Percentiles rank a stretch among this genome's conserved stretches.
phyloP scores from a whole-genome alignment of 768 basidiomycete species.

The Strobilomyces confusus region DNA sequence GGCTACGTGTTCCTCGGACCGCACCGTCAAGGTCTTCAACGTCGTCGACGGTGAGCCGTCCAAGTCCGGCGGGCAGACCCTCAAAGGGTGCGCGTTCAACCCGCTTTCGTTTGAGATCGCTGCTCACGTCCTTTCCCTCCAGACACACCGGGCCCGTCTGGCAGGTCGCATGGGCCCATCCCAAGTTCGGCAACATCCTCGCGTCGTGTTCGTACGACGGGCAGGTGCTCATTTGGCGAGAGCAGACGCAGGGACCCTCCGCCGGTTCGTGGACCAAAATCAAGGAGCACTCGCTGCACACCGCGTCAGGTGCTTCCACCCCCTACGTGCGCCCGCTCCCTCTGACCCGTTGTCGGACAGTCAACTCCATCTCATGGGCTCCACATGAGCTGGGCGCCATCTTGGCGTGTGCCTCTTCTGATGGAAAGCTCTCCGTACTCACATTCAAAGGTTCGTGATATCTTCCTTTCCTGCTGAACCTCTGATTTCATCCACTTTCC shows the following conservation, averaged over 20 bases:
- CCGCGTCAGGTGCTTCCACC: slow-evolving; percentile 77
- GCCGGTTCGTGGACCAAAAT: slow-evolving; percentile 84
- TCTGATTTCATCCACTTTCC: not conserved
- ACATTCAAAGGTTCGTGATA: slow-evolving; percentile 86
- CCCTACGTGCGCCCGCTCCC: not conserved
- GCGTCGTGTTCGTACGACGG: slow-evolving; percentile 99
- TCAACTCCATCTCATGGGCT: slow-evolving; percentile 99
- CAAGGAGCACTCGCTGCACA: slow-evolving; percentile 93
- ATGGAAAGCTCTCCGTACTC: slow-evolving; percentile 94
- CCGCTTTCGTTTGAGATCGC: not conserved
- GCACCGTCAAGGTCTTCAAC: slow-evolving; percentile 93
- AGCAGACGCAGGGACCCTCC: slow-evolving; percentile 53
- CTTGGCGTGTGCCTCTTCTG: slow-evolving; percentile 93
- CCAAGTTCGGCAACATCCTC: slow-evolving; percentile 93
- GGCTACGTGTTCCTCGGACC: slow-evolving; percentile 94
- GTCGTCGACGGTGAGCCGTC: slow-evolving; percentile 84
- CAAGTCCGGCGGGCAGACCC: slow-evolving; percentile 62
- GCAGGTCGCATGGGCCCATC: slow-evolving; percentile 98
- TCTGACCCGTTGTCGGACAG: slow-evolving; percentile 37
- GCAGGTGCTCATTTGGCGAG: slow-evolving; percentile 98
- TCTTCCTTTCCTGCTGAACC: not conserved
- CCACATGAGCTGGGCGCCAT: slow-evolving; percentile 97
- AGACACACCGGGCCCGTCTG: slow-evolving; percentile 98
- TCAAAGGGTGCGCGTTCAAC: slow-evolving; percentile 63
- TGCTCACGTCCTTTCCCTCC: not conserved